phyloP scores from a whole-genome alignment of 2,329 filamentous ascomycete species.

The Alternaria gaisen region DNA sequence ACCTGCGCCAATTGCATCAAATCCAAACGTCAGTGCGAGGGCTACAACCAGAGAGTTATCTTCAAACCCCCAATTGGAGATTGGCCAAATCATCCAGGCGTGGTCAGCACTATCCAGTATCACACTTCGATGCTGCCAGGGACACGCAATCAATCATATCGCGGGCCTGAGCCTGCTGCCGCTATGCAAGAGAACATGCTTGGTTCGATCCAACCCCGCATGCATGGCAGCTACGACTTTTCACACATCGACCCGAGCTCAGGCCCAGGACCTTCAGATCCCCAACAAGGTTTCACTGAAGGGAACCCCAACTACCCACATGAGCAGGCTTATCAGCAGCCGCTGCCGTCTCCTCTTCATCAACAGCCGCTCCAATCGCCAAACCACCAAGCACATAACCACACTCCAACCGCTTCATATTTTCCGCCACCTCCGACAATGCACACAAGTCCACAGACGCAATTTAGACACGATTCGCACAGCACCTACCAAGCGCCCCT shows the following conservation, averaged over 20 bases:
- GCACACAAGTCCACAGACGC: constrained; percentile 33
- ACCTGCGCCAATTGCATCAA: constrained; percentile 86
- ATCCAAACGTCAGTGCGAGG: constrained; percentile 83
- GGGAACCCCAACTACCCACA: constrained; percentile 31
- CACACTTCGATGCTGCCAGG: constrained; percentile 52
- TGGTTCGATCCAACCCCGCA: constrained; percentile 41
- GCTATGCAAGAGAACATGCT: constrained; percentile 33
- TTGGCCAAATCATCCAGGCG: constrained; percentile 52
- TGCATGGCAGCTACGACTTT: constrained; percentile 40
- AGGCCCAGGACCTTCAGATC: constrained; percentile 16
- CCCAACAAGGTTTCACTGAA: constrained; percentile 27
- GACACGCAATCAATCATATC: constrained; percentile 34
- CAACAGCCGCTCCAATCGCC: constrained; percentile 39
- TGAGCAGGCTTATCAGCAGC: constrained; percentile 40
- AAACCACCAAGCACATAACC: constrained; percentile 40
- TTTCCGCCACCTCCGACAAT: constrained; percentile 44
- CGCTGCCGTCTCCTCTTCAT: constrained; percentile 43
- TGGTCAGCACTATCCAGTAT: constrained; percentile 49
- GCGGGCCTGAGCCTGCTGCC: constrained; percentile 19
- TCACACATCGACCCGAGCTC: constrained; percentile 27
- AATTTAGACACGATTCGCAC: constrained; percentile 34
- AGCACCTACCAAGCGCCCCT: constrained; percentile 29
- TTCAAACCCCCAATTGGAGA: constrained; percentile 77
- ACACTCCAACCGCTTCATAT: constrained; percentile 43
- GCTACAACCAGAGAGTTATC: constrained; percentile 81